Base-by-base conservation (phyloP, 176 grass and related monocot species). In the Phragmites australis region DNA sequence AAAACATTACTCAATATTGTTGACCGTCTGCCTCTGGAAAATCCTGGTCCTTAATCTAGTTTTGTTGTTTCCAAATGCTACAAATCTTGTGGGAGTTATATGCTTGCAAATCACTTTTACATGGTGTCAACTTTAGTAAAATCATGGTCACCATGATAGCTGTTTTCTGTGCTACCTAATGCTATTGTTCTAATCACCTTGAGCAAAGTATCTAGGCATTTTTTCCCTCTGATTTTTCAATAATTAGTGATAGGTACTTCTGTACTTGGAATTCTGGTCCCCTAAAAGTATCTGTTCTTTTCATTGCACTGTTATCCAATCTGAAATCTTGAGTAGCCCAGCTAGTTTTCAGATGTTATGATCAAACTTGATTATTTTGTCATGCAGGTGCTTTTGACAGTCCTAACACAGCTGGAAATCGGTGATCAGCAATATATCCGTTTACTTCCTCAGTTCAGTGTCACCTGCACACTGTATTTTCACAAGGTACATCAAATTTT, bases 401-500 rank as follows among this genome's bases (percentile, higher is more conserved):
- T 94, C 50, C 90, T 98, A 72, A 98, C 92, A 74, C 90, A 92
- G 58, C 84, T 98, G 65, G 95, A 98, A 91, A 98, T 98, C 6
- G 89, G 92, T 29, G 92, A 90, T 67, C 83, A 94, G 53, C 90
- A 98, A 78, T 98, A 94, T 87, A 64, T 98, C 45, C 74, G 68
- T 81, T 92, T 94, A 78, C 92, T 98, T 64, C 88, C 95, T 62
- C 95, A 89, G 74, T 87, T 91, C 76, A 98, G 87, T 44, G 85
- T 90, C 51, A 94, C 90, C 77, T 98, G 95, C 79, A 92, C 88
- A 65, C 68, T 98, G 74, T 84, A 92, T 80, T 98, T 98, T 85
- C 92, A 98, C 64, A 98, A 98, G 95, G 95, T 94, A 78, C 19
- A 65, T 48, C 48, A 56, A 64, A 34, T 18, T 22, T 51, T 84